Evolutionary conservation across 2,329 filamentous ascomycete genomes (phyloP).

Genomic region (Trichothecium roseum): DNA sequence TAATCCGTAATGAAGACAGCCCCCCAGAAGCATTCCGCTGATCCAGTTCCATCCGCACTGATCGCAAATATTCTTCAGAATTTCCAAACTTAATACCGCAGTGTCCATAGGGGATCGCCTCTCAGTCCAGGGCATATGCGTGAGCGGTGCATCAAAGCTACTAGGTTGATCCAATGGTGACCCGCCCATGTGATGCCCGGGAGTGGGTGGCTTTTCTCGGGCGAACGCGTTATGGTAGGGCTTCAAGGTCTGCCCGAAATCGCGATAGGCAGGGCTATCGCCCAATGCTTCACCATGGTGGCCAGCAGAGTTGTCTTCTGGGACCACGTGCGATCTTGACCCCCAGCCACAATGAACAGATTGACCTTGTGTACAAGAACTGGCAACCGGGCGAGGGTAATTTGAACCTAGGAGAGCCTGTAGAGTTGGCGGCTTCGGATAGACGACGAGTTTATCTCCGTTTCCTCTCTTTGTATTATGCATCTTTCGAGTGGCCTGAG

Average conservation of each 20-base stretch:
- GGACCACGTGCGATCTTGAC: too few species aligned
- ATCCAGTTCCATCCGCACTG: conserved; percentile 82
- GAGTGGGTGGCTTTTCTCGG: too few species aligned
- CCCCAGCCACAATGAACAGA: too few species aligned
- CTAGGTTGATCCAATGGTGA: too few species aligned
- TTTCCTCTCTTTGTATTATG: conserved; percentile 26
- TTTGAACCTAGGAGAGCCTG: neutral
- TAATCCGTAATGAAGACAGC: conserved; percentile 84
- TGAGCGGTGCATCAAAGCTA: too few species aligned
- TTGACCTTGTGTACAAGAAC: neutral
- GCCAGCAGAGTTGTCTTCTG: too few species aligned
- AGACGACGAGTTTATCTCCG: conserved; percentile 39
- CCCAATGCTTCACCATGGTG: too few species aligned
- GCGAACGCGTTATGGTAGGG: too few species aligned
- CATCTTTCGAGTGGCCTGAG: conserved; percentile 49
- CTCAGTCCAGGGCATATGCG: too few species aligned
- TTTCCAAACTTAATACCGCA: conserved; percentile 58
- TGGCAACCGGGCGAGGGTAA: neutral
- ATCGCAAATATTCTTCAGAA: conserved; percentile 64
- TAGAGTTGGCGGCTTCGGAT: conserved; percentile 39
- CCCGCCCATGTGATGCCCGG: too few species aligned
- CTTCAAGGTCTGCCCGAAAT: too few species aligned
- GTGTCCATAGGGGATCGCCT: conserved; percentile 31
- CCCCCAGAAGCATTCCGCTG: conserved; percentile 83
- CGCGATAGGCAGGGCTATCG: too few species aligned